These are phyloP conservation scores for Citrus maxima DNA, from an alignment of 345 rosid genomes.

Conservation along the genomic window DNA sequence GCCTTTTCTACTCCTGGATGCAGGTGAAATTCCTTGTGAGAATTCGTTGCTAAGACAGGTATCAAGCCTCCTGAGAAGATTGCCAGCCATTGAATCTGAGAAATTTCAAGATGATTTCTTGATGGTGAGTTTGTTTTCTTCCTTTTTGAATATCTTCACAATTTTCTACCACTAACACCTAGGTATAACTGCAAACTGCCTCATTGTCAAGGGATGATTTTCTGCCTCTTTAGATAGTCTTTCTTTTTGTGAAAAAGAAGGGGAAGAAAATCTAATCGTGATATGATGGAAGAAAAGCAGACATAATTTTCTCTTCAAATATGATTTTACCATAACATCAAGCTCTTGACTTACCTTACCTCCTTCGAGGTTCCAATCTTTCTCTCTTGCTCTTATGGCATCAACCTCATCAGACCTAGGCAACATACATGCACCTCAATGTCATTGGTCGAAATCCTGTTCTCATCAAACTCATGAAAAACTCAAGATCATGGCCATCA, in stretches of 20 bases:
- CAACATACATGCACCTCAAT: not conserved
- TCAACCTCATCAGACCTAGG: too few species aligned
- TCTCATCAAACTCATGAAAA: not conserved
- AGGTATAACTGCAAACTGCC: not conserved
- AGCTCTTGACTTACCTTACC: not conserved
- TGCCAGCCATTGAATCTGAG: conserved; percentile 93
- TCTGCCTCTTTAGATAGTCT: not conserved
- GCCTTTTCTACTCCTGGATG: conserved; percentile 14
- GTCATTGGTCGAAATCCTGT: not conserved
- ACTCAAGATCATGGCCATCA: not conserved
- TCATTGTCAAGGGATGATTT: not conserved
- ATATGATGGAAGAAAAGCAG: not conserved
- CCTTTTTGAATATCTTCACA: not conserved
- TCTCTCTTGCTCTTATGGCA: too few species aligned
- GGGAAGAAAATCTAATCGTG: not conserved
- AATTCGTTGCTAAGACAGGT: conserved; percentile 93
- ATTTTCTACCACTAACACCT: not conserved
- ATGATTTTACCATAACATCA: not conserved
- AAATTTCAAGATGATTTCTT: conserved; percentile 89
- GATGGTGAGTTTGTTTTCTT: conserved; percentile 57
- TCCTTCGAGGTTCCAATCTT: not conserved
- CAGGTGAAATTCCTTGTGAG: conserved; percentile 93
- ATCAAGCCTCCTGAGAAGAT: conserved; percentile 85
- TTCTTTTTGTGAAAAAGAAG: not conserved
- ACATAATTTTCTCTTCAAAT: not conserved